Evolutionary conservation across 176 grass and related monocot species (phyloP), one percentile per base, ranked within the genome.

Genomic region (Elymus sibiricus): DNA sequence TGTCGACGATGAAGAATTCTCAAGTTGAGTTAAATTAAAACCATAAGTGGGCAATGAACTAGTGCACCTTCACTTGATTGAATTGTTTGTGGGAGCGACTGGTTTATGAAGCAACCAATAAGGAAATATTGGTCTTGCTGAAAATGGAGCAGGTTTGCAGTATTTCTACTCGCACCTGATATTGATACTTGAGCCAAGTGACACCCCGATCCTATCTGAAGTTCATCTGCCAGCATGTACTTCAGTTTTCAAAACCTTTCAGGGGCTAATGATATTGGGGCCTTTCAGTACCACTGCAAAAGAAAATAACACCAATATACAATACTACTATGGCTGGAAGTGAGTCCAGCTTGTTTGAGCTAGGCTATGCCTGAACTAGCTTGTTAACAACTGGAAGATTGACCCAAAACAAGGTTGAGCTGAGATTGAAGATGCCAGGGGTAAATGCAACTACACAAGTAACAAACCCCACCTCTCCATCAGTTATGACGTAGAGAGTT

Each of bases 1-100:
- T 84, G 80, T 74, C 21, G 60, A 88, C 21, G 67, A 80, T 31
- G 88, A 88, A 62, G 47, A 90, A 40, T 86, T 61, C 79, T 24
- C 56, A 32, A 49, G 64, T 25, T 83, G 68, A 87, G 27, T 79
- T 43, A 39, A 77, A 77, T 21, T 79, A 67, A 32, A 32, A 56
- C 13, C 53, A 72, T 37, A 28, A 82, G 62, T 27, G 2, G 22
- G 35, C 21, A 80, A 67, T 75, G 35, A 49, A 60, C 73, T 5
- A 79, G 55, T 55, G 19, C 46, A 81, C 76, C 60, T 59, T 47
- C 27, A n/a, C 25, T 67, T 75, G 70, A 26, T 80, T 66, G 35
- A 37, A 75, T 75, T 75, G 44, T 66, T 76, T 14, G 11, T 35
- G 21, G 39, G 66, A 84, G 19, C 17, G 11, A 37, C 21, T 29